phyloP scores from a whole-genome alignment of 108 stramenopile genomes.

The Nannochloropsis oceanica region DNA sequence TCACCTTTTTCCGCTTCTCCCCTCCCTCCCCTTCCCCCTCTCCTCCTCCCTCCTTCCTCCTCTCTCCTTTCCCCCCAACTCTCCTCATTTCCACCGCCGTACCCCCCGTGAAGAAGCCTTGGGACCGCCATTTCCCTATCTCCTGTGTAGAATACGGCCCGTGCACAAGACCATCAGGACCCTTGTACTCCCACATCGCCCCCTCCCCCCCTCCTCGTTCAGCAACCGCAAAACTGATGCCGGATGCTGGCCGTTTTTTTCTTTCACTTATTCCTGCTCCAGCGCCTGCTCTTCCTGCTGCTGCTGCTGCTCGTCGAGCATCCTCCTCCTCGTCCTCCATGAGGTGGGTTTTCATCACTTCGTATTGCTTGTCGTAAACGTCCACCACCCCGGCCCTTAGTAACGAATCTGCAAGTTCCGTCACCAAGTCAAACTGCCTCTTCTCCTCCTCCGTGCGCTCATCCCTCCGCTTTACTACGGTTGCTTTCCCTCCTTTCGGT shows the following conservation, averaged over 20 bases:
- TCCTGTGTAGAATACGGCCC: conserved; percentile 30
- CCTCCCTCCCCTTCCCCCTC: too few species aligned
- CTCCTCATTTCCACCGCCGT: conserved; percentile 6
- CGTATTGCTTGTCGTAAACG: conserved; percentile 16
- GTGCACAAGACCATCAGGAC: conserved; percentile 22
- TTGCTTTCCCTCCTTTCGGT: not conserved
- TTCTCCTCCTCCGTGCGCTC: not conserved
- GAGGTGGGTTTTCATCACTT: conserved; percentile 1
- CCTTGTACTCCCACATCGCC: conserved; percentile 33
- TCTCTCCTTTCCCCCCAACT: not conserved
- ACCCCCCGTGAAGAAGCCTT: conserved; percentile 26
- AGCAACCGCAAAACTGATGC: not conserved
- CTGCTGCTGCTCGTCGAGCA: not conserved
- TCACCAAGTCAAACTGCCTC: conserved; percentile 17
- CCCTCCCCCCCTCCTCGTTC: not conserved
- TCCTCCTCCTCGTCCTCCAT: conserved; percentile 8
- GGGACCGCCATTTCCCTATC: conserved; percentile 20
- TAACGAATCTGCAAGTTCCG: conserved; percentile 21
- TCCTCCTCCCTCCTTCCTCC: not conserved
- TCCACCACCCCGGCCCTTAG: conserved; percentile 12
- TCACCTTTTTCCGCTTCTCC: not conserved
- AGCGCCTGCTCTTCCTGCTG: conserved; percentile 3
- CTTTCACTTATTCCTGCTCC: not conserved
- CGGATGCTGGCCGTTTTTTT: not conserved
- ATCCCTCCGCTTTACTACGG: not conserved